Conservation (phyloP, 2,329 filamentous ascomycete genomes). For the Westerdykella sp. region DNA sequence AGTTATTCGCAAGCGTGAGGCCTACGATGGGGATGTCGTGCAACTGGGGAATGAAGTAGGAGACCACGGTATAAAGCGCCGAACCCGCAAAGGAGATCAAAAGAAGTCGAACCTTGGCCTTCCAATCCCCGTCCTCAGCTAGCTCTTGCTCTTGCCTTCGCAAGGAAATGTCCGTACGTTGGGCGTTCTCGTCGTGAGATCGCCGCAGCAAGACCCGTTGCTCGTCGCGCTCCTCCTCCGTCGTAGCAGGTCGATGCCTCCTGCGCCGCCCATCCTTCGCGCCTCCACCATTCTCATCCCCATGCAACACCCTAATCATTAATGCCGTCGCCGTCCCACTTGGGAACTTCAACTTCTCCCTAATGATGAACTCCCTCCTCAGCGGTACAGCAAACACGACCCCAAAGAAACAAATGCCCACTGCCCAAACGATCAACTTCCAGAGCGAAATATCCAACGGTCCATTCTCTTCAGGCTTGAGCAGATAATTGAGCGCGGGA, state of each 20-base stretch:
- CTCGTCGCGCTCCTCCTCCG: slow-evolving; percentile 22
- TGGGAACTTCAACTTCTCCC: slow-evolving; percentile 88
- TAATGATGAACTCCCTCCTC: slow-evolving; percentile 83
- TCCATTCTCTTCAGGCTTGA: slow-evolving; percentile 71
- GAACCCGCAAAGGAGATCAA: slow-evolving; percentile 55
- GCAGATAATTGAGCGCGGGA: slow-evolving; percentile 81
- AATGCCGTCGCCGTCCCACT: slow-evolving; percentile 93
- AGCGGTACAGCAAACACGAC: slow-evolving; percentile 94
- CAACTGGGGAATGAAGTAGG: slow-evolving; percentile 83
- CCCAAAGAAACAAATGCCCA: slow-evolving; percentile 93
- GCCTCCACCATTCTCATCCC: slow-evolving; percentile 35
- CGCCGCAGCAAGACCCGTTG: slow-evolving; percentile 30
- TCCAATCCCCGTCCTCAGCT: slow-evolving; percentile 49
- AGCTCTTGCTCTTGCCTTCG: slow-evolving; percentile 19
- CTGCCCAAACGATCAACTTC: slow-evolving; percentile 81
- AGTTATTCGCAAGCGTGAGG: slow-evolving; percentile 62
- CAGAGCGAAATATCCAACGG: slow-evolving; percentile 65
- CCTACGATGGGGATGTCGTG: slow-evolving; percentile 87
- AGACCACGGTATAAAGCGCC: slow-evolving; percentile 62
- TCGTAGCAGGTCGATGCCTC: neutral
- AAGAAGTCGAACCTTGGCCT: slow-evolving; percentile 54
- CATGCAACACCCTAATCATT: slow-evolving; percentile 85
- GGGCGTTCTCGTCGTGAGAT: slow-evolving; percentile 17
- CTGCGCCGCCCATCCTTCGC: slow-evolving; percentile 6
- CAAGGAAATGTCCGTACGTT: slow-evolving; percentile 13